These are phyloP conservation scores for Cutaneotrichosporon sp. DNA, from an alignment of 1,284 basidiomycete species.

Conservation along the genomic window DNA sequence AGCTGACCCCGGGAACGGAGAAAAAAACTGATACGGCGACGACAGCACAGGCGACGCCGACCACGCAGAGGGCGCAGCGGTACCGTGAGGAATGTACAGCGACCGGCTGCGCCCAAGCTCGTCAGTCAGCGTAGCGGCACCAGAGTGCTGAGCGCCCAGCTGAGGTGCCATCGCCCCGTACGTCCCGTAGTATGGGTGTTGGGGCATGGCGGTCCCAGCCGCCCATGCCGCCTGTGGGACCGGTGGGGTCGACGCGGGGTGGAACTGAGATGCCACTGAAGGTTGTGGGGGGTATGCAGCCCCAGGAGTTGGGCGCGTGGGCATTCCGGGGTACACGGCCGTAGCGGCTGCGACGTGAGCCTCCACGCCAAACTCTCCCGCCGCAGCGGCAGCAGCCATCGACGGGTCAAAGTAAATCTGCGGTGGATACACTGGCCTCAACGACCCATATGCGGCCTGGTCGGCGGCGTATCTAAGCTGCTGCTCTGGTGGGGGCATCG, in stretches of 20 bases:
- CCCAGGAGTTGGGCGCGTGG: constrained; percentile 6
- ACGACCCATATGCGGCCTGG: background rate
- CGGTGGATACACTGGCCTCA: constrained; percentile 12
- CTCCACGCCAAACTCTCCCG: constrained; percentile 5
- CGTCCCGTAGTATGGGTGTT: constrained; percentile 10
- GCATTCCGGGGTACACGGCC: constrained; percentile 1
- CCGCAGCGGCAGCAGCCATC: constrained; percentile 5
- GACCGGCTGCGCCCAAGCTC: constrained; percentile 13
- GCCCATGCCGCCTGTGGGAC: constrained; percentile 14
- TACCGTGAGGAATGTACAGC: constrained; percentile 9
- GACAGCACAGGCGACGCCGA: constrained; percentile 15
- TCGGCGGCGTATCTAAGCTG: constrained; percentile 13
- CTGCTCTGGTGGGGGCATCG: constrained; percentile 3
- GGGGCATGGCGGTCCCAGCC: background rate
- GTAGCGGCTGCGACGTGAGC: background rate
- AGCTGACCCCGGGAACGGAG: constrained; percentile 5
- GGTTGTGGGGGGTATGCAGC: constrained; percentile 7
- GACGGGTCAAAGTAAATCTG: constrained; percentile 17
- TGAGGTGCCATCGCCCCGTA: constrained; percentile 5
- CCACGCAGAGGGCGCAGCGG: constrained; percentile 10
- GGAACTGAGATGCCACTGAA: constrained; percentile 5
- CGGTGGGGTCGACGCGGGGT: constrained; percentile 11
- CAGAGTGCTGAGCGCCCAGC: constrained; percentile 6
- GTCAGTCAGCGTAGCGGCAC: constrained; percentile 2
- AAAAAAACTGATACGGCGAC: constrained; percentile 16